Percentiles rank a stretch among this genome's conserved stretches.
These are phyloP conservation scores for Colletotrichum truncatum DNA, from an alignment of 2,329 filamentous ascomycete genomes.

Conservation along the genomic window DNA sequence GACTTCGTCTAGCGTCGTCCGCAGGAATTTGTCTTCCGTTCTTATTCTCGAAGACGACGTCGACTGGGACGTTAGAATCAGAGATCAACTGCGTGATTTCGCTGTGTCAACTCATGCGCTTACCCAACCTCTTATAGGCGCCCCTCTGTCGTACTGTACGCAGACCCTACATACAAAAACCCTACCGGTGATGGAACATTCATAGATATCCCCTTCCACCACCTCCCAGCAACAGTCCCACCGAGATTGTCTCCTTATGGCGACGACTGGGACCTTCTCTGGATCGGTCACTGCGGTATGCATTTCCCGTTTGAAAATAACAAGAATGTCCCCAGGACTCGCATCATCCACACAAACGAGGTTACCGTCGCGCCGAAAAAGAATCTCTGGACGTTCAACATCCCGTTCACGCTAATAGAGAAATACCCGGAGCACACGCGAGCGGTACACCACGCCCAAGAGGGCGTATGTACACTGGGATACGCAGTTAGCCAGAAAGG, in stretches of 20 bases:
- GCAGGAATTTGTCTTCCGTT: conserved; percentile 54
- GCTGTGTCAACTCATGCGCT: conserved; percentile 46
- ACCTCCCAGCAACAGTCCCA: conserved; percentile 28
- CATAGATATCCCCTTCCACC: conserved; percentile 32
- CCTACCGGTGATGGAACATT: not conserved
- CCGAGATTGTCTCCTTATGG: conserved; percentile 52
- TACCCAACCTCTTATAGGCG: conserved; percentile 38
- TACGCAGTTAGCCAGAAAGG: conserved; percentile 55
- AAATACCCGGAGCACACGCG: conserved; percentile 53
- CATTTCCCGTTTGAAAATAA: conserved; percentile 36
- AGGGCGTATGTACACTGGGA: conserved; percentile 49
- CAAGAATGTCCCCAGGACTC: conserved; percentile 36
- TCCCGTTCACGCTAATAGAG: conserved; percentile 44
- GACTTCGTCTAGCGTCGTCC: conserved; percentile 46
- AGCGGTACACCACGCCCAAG: conserved; percentile 50
- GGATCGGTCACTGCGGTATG: conserved; percentile 58
- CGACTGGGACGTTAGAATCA: conserved; percentile 64
- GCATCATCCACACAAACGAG: conserved; percentile 43
- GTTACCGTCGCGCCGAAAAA: too few species aligned
- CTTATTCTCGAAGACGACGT: conserved; percentile 66
- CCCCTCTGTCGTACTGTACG: conserved; percentile 31
- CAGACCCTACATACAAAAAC: conserved; percentile 34
- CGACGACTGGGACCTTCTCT: conserved; percentile 60
- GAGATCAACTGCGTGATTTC: conserved; percentile 54
- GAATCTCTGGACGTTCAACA: conserved; percentile 43